A percentile compares a stretch with the other conserved stretches of the same genome.
These are phyloP conservation scores for Canna indica DNA, from an alignment of 176 grass and related monocot species.

Conservation along the genomic window DNA sequence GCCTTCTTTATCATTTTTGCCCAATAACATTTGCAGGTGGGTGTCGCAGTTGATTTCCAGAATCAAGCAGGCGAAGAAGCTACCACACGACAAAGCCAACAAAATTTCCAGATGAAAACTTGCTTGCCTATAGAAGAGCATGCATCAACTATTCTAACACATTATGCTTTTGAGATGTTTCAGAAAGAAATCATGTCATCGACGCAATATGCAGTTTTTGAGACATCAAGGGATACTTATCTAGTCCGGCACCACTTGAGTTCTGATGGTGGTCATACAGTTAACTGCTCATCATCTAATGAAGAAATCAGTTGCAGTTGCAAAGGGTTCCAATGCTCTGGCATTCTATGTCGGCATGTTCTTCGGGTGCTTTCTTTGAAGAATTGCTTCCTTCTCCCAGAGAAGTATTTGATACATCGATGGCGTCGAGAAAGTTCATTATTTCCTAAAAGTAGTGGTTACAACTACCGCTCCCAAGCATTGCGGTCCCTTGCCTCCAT, in stretches of 20 bases:
- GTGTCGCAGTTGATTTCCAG: conserved; percentile 36
- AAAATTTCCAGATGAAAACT: conserved; percentile 35
- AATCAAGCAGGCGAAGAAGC: conserved; percentile 47
- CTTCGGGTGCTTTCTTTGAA: conserved; percentile 37
- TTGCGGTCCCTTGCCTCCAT: conserved; percentile 43
- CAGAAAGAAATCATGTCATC: conserved; percentile 39
- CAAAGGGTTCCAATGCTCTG: conserved; percentile 41
- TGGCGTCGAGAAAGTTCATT: conserved; percentile 38
- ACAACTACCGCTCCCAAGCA: conserved; percentile 34
- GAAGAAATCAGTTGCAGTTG: conserved; percentile 33
- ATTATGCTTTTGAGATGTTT: conserved; percentile 37
- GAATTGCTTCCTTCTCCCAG: conserved; percentile 43
- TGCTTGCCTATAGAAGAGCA: conserved; percentile 49
- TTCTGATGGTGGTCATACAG: conserved; percentile 21
- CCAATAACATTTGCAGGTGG: conserved; percentile 23
- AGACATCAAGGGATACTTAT: conserved; percentile 33
- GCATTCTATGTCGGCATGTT: conserved; percentile 37
- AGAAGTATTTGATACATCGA: conserved; percentile 32
- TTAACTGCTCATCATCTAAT: conserved; percentile 23
- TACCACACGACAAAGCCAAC: conserved; percentile 31
- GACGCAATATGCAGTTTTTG: conserved; percentile 38
- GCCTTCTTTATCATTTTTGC: neutral
- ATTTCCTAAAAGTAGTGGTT: conserved; percentile 38
- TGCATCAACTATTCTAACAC: conserved; percentile 26
- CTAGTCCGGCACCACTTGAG: conserved; percentile 29